phyloP scores from a whole-genome alignment of 371 early-diverging fungal genomes.

The Dichotomocladium elegans region DNA sequence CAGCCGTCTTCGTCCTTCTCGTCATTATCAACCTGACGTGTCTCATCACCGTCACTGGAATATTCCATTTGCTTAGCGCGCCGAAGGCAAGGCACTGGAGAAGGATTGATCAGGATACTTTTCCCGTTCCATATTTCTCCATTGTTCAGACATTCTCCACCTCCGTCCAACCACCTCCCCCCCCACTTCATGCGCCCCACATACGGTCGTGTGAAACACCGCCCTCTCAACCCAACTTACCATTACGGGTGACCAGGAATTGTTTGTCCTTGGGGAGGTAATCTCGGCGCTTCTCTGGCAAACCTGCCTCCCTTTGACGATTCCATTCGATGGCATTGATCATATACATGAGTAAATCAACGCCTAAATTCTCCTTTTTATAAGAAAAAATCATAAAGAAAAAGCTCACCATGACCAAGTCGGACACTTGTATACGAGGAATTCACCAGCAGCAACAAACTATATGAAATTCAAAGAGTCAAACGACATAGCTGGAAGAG shows the following conservation, averaged over 20 bases:
- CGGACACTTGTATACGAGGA: slow-evolving; percentile 95
- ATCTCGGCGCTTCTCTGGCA: slow-evolving; percentile 78
- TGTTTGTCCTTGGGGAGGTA: slow-evolving; percentile 93
- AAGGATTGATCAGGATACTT: not conserved
- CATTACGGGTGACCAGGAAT: slow-evolving; percentile 92
- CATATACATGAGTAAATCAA: not conserved
- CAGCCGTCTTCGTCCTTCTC: slow-evolving; percentile 71
- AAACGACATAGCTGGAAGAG: not conserved
- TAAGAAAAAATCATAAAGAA: not conserved
- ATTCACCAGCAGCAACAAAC: slow-evolving; percentile 97
- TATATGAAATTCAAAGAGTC: slow-evolving; percentile 23
- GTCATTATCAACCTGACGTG: slow-evolving; percentile 36
- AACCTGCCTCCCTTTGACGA: slow-evolving; percentile 84
- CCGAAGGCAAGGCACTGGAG: slow-evolving; percentile 81
- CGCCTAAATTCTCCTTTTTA: too few species aligned
- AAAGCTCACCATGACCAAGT: slow-evolving; percentile 91
- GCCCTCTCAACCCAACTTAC: too few species aligned
- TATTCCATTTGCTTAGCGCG: slow-evolving; percentile 88
- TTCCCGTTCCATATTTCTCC: not conserved
- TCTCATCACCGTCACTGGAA: slow-evolving; percentile 60
- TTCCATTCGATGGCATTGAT: too few species aligned
- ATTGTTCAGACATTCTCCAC: too few species aligned
- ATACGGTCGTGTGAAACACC: too few species aligned
- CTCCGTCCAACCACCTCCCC: not conserved
- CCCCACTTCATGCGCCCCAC: too few species aligned